Evolutionary conservation across 169 alveolate genomes (phyloP), one percentile per base, ranked within the genome.

Genomic region (Eimeria nieschulzi): DNA sequence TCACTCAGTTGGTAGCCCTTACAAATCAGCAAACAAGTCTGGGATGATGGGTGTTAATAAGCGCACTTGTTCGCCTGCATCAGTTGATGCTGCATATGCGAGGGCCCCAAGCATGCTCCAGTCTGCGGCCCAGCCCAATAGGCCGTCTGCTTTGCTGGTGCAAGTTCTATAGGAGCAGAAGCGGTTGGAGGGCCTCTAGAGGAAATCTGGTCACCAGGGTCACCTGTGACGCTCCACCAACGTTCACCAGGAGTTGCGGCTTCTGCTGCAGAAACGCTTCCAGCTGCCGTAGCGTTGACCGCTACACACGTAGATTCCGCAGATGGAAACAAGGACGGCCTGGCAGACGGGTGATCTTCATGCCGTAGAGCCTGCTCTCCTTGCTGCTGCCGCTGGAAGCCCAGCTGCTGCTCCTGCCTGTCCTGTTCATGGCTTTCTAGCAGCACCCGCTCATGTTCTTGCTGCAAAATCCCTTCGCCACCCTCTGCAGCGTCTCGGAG

Each of bases 401-500:
- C 61, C 55, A 23, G 59, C 61, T 39, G 82, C 82, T 33, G 82
- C 82, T 72, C 33, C 70, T 51, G 71, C 17, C 25, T 13, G 25
- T 61, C 51, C 5, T 68, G 39, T 21, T 68, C 78, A 2, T 68
- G 15, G 21, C 21, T 17, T 17, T 9, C 15, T 17, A 23, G 78
- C 88, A 33, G 56, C 82, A 9, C 21, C 21, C 19, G 59, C 76
- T 80, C 51, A 17, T n/a, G 75, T 54, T 80, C 76, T 75, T 56
- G 88, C 88, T 59, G 88, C 61, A 80, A 26, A 17, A 9, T 23
- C 59, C 46, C 13, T 2, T 56, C 88, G 3, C 56, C 33, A 21
- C 92, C 92, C 53, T 73, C 70, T 1, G 92, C 92, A 8, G 86
- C 79, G 25, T 87, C 92, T 51, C 71, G 56, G 46, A 87, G 92